Conservation (phyloP, 176 grass and related monocot species). For the Pontederia crassipes region DNA sequence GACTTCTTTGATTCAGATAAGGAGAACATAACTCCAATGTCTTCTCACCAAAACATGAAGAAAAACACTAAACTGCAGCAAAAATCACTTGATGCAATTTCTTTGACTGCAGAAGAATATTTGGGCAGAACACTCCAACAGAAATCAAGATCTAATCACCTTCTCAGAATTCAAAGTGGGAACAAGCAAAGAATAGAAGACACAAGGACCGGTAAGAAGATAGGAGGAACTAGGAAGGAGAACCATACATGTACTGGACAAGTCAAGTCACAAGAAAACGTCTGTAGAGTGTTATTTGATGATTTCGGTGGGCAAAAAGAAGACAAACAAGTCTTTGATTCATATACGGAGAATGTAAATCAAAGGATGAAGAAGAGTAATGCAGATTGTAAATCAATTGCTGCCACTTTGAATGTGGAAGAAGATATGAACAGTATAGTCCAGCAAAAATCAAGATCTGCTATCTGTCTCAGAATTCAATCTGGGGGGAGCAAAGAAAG, state of each 20-base stretch:
- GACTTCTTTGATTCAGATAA: conserved; percentile 48
- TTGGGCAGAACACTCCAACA: neutral
- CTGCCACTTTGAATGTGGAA: conserved; percentile 21
- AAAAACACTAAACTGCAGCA: neutral
- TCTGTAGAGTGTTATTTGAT: no score
- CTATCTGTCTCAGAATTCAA: no score
- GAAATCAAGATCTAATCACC: conserved; percentile 62
- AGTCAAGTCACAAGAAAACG: no score
- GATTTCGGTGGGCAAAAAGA: neutral
- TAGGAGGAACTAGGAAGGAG: no score
- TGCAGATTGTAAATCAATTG: conserved; percentile 17
- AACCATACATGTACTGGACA: no score
- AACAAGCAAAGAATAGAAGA: conserved; percentile 30
- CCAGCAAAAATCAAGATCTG: no score
- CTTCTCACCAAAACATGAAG: neutral
- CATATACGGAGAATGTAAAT: conserved; percentile 47
- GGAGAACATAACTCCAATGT: conserved; percentile 1
- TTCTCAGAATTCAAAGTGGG: conserved; percentile 49
- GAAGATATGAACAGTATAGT: conserved; percentile 10
- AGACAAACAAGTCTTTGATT: conserved; percentile 29
- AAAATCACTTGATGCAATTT: neutral
- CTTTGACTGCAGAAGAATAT: neutral
- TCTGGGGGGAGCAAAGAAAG: no score
- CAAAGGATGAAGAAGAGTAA: conserved; percentile 31
- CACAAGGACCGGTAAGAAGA: conserved; percentile 10